These are phyloP conservation scores for Mallotus repandus DNA, from an alignment of 441 rosid species.

Conservation along the genomic window DNA sequence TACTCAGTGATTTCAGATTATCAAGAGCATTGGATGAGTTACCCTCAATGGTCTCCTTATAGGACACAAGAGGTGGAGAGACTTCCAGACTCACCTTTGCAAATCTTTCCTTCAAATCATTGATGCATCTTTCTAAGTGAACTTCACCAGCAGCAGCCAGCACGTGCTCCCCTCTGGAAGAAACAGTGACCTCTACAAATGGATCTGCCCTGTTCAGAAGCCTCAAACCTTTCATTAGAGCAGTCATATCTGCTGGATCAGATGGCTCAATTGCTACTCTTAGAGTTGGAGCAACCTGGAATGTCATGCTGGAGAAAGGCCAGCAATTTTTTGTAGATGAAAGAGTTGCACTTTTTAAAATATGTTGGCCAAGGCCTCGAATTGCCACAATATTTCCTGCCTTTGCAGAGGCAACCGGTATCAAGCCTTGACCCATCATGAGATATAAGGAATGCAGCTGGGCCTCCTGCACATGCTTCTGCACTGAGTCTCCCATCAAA, in stretches of 20 bases:
- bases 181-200: constrained; percentile 87
- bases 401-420: constrained; percentile 68
- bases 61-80: constrained; percentile 90
- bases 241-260: constrained; percentile 78
- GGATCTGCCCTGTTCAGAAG: constrained; percentile 93
- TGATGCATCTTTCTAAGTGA: constrained; percentile 86
- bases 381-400: constrained; percentile 93
- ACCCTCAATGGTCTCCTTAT: constrained; percentile 83
- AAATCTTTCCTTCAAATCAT: constrained; percentile 88
- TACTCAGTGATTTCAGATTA: constrained; percentile 54
- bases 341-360: constrained; percentile 88
- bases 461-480: constrained; percentile 84
- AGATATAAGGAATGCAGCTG: constrained; percentile 80
- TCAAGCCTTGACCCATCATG: constrained; percentile 97
- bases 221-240: constrained; percentile 78
- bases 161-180: constrained; percentile 90
- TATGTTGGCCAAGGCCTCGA: constrained; percentile 90
- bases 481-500: constrained; percentile 59
- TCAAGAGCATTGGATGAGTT: constrained; percentile 56
- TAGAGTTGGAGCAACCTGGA: constrained; percentile 89
- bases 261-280: constrained; percentile 93
- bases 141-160: constrained; percentile 97
- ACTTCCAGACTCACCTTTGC: constrained; percentile 82
- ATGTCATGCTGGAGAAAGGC: constrained; percentile 94
- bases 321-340: constrained; percentile 83